A percentile compares a stretch with the other conserved stretches of the same genome.
phyloP scores from a whole-genome alignment of 768 basidiomycete species.

The Exidia glandulosa region DNA sequence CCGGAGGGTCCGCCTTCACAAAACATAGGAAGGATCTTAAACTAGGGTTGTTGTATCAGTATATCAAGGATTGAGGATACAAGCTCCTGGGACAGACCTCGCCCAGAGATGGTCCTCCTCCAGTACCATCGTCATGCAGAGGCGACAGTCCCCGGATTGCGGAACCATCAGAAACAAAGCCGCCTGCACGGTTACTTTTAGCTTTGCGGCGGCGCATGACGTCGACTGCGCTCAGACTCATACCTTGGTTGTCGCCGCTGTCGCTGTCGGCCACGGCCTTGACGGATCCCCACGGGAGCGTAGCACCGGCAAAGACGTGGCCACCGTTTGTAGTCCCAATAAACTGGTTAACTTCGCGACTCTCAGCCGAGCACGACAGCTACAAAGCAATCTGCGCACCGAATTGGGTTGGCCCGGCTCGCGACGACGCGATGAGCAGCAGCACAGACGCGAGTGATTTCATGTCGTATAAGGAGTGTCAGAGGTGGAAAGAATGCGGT shows the following conservation, averaged over 20 bases:
- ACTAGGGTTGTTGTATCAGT: not conserved
- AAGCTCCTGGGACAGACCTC: not conserved
- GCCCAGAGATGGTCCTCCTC: constrained; percentile 7
- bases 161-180: constrained; percentile 9
- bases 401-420: not conserved
- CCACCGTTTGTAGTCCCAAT: constrained; percentile 57
- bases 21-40: not conserved
- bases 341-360: constrained; percentile 37
- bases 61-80: not conserved
- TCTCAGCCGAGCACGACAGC: not conserved
- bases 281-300: constrained; percentile 4
- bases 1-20: not conserved
- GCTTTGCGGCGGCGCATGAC: not conserved
- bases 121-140: constrained; percentile 11
- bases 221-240: not conserved
- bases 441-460: not conserved
- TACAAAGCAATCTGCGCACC: not conserved
- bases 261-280: constrained; percentile 7
- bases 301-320: constrained; percentile 51
- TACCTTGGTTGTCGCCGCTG: constrained; percentile 7
- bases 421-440: not conserved
- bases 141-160: constrained; percentile 8
- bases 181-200: not conserved
- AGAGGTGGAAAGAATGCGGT: no score
- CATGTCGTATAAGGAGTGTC: not conserved